A percentile compares a stretch with the other conserved stretches of the same genome.
These are phyloP conservation scores for Aeminium ludgeri DNA, from an alignment of 495 filamentous ascomycete genomes.

Conservation along the genomic window DNA sequence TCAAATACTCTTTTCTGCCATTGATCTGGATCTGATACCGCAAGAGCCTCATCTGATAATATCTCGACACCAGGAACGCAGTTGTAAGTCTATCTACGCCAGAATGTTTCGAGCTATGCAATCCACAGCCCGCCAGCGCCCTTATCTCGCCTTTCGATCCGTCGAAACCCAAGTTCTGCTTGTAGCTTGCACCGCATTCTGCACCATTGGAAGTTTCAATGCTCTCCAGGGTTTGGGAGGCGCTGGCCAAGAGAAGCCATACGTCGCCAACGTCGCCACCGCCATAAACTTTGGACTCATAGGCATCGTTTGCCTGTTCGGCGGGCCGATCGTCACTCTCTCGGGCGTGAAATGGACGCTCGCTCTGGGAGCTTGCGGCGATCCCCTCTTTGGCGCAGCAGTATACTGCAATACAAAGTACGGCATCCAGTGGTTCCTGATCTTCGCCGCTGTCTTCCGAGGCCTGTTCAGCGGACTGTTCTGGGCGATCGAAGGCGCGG, in stretches of 20 bases:
- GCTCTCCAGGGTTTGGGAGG: conserved; percentile 15
- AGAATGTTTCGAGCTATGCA: too few species aligned
- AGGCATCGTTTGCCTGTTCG: conserved; percentile 11
- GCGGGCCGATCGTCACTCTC: conserved; percentile 8
- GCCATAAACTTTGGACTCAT: conserved; percentile 13
- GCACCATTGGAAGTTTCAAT: too few species aligned
- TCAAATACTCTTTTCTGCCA: too few species aligned
- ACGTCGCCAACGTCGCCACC: conserved; percentile 13
- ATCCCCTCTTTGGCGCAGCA: conserved; percentile 12
- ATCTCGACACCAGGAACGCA: too few species aligned
- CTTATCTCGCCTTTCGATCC: too few species aligned
- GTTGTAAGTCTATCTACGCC: too few species aligned
- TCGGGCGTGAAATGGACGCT: conserved; percentile 15
- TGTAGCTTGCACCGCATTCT: too few species aligned
- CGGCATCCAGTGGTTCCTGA: conserved; percentile 11
- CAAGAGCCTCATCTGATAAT: too few species aligned
- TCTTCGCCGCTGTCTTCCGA: conserved; percentile 6
- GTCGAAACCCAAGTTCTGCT: too few species aligned
- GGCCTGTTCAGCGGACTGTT: conserved; percentile 13
- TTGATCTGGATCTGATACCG: too few species aligned
- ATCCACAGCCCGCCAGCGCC: too few species aligned
- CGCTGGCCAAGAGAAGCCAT: conserved; percentile 7
- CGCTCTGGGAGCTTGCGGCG: conserved; percentile 9
- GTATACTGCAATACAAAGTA: conserved; percentile 13
- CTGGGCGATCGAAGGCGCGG: conserved; percentile 14